Evolutionary conservation across 345 rosid species (phyloP).

Genomic region (Eucalyptus tenuipes): DNA sequence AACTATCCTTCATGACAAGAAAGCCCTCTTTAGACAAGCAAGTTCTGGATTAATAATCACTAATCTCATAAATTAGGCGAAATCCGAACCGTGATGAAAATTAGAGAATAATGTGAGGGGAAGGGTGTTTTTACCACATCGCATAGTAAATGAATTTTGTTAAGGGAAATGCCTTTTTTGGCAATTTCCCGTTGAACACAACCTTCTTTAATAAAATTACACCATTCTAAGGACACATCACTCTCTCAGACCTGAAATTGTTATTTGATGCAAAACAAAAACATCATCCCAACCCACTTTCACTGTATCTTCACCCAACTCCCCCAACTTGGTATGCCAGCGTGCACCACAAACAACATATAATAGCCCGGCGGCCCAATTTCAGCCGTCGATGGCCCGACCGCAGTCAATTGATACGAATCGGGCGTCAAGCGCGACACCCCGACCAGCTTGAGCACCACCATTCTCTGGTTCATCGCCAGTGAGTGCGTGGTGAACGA

Average conservation of each 20-base stretch:
- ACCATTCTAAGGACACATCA: not conserved
- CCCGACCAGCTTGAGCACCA: slow-evolving; percentile 22
- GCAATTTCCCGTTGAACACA: not conserved
- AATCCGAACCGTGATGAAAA: not conserved
- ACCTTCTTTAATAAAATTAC: not conserved
- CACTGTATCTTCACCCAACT: slow-evolving; percentile 55
- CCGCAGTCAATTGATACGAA: not conserved
- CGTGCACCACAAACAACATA: slow-evolving; percentile 58
- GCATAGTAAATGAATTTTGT: not conserved
- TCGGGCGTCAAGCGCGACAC: not conserved
- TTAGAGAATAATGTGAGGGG: not conserved
- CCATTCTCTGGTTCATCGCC: slow-evolving; percentile 82
- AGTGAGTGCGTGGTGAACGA: slow-evolving; percentile 68
- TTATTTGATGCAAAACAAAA: not conserved
- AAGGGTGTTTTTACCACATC: not conserved
- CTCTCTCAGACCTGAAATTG: not conserved
- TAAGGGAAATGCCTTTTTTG: not conserved
- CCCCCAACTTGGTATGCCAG: slow-evolving; percentile 51
- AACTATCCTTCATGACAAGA: not conserved
- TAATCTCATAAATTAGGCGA: not conserved
- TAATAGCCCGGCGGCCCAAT: slow-evolving; percentile 79
- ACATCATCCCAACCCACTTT: not conserved
- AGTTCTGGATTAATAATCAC: not conserved
- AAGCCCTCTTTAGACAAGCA: not conserved
- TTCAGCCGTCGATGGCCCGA: slow-evolving; percentile 39